Base-by-base conservation (phyloP, 306 rosid species). In the Crotalaria pallida region DNA sequence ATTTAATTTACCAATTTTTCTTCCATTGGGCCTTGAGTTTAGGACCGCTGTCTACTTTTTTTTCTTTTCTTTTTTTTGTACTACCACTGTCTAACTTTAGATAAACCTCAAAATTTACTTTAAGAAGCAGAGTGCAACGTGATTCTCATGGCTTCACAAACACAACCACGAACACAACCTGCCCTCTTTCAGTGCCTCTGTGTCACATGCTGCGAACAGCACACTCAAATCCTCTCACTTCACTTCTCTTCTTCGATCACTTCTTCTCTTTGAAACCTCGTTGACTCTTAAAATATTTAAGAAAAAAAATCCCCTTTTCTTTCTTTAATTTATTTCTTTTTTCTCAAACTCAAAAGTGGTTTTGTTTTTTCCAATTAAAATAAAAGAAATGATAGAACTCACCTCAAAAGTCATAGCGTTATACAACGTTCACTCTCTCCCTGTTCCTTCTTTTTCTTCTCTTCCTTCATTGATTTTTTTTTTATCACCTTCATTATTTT, bases 181-280 rank as follows among this genome's bases (percentile, higher is more conserved):
- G n/a, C n/a, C n/a, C 31, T 31, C 36, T 5, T 8, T 31, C 5
- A 26, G 0, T 61, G 65, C 65, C 38, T 70, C 76, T 40, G 7
- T 41, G 58, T 44, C 18, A 79, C 86, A 85, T 82, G 89, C 84
- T 86, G 84, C 86, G 72, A 72, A 76, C 67, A 77, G 77, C 48
- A 59, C 57, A 9, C 65, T 59, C 15, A 3, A 2, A 10, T 64
- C 15, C 58, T 52, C 74, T 69, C 78, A 69, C 83, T 53, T 12
- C 33, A 58, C 45, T 10, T 31, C 47, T 36, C 43, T 36, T 12
- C 11, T 36, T 36, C 7, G 10, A n/a, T 1, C 40, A 6, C 3
- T 3, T 11, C 18, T n/a, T 44, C 19, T 44, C 50, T 44, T 44
- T 44, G 50, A 44, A 44, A 44, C 13, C 50, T 44, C 50, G 50